A percentile compares a stretch with the other conserved stretches of the same genome.
Evolutionary conservation across 2,329 filamentous ascomycete species (phyloP).

Genomic region (Botrytis cinerea): DNA sequence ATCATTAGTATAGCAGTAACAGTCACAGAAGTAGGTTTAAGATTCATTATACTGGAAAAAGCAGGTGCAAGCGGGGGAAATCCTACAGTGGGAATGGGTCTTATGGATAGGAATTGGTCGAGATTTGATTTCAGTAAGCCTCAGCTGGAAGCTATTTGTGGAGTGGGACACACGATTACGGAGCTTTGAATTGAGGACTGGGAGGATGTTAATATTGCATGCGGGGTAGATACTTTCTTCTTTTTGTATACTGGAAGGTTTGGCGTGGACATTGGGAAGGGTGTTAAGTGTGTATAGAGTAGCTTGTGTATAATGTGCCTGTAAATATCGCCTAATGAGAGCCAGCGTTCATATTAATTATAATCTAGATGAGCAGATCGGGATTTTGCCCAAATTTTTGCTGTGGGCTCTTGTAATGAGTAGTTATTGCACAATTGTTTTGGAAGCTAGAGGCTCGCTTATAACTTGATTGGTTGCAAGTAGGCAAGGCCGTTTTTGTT

Average conservation of each 20-base stretch:
- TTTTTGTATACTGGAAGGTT: not conserved
- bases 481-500: not conserved
- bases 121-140: constrained; percentile 35
- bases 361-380: not conserved
- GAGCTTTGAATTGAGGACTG: constrained; percentile 26
- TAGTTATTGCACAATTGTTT: not conserved
- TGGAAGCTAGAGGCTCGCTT: not conserved
- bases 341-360: not conserved
- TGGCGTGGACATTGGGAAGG: not conserved
- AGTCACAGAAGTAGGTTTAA: constrained; percentile 80
- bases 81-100: not conserved
- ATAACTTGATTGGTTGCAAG: not conserved
- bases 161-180: constrained; percentile 34
- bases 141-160: constrained; percentile 41
- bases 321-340: not conserved
- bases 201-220: not conserved
- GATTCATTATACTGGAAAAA: constrained; percentile 72
- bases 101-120: constrained; percentile 35
- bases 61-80: constrained; percentile 28
- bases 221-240: not conserved
- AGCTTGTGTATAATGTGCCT: not conserved
- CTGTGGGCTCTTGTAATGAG: not conserved
- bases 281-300: not conserved
- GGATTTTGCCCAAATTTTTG: not conserved
- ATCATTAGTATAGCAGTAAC: constrained; percentile 89